Percentiles rank a stretch among this genome's conserved stretches.
Evolutionary conservation across 805 yeast species (phyloP).

Genomic region (Ogataea methylovora): DNA sequence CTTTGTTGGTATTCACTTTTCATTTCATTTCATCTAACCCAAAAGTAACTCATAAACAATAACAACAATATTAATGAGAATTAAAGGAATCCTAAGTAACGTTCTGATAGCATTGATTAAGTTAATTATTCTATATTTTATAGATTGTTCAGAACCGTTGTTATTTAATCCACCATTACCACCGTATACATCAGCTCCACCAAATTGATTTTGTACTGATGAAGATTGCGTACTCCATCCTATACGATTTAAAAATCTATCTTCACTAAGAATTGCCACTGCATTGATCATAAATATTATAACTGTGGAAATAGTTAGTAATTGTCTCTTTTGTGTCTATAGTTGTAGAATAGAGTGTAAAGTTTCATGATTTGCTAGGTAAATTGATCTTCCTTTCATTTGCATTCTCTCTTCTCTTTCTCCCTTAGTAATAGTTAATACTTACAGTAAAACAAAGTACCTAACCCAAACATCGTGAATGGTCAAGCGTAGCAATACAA

Average conservation of each 20-base stretch:
- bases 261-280: slow-evolving; percentile 53
- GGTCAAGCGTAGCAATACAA: no score
- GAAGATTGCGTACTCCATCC: slow-evolving; percentile 36
- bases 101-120: slow-evolving; percentile 55
- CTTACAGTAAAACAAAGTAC: slow-evolving; percentile 41
- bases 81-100: slow-evolving; percentile 48
- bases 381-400: no score
- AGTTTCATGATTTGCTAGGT: slow-evolving; percentile 2
- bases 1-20: no score
- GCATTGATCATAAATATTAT: slow-evolving; percentile 46
- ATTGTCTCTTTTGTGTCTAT: background rate
- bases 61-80: slow-evolving; percentile 40
- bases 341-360: slow-evolving; percentile 1
- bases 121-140: slow-evolving; percentile 44
- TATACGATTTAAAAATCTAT: slow-evolving; percentile 42
- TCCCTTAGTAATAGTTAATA: slow-evolving; percentile 3
- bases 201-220: slow-evolving; percentile 15
- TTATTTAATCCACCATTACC: slow-evolving; percentile 17
- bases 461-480: slow-evolving; percentile 44
- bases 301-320: slow-evolving; percentile 22
- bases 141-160: slow-evolving; percentile 3
- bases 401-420: slow-evolving; percentile 3
- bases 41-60: slow-evolving; percentile 45
- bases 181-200: slow-evolving; percentile 9
- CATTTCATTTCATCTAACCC: no score